Evolutionary conservation across 305 asterid species (phyloP).

Genomic region (Fraxinus paxiana): DNA sequence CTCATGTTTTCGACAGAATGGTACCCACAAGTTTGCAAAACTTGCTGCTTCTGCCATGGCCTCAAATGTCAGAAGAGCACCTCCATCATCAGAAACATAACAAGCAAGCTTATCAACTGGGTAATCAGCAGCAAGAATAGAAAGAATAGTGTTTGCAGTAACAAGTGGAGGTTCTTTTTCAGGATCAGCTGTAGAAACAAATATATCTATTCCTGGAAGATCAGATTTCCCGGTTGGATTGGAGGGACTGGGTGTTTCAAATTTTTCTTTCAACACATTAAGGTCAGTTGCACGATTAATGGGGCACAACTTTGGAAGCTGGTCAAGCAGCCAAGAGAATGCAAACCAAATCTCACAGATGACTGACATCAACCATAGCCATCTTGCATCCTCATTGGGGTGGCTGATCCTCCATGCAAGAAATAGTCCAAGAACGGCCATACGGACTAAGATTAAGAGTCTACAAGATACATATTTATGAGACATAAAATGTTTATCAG

Average conservation of each 20-base stretch:
- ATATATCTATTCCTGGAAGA: not conserved
- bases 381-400: conserved; percentile 30
- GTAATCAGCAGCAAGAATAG: conserved; percentile 24
- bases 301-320: not conserved
- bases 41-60: conserved; percentile 37
- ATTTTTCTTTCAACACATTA: not conserved
- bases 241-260: not conserved
- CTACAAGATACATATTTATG: conserved; percentile 7
- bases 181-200: not conserved
- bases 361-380: conserved; percentile 32
- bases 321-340: not conserved
- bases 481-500: conserved; percentile 12
- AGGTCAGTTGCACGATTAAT: not conserved
- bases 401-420: conserved; percentile 26
- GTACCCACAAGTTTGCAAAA: conserved; percentile 28
- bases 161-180: not conserved
- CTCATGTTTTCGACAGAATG: conserved; percentile 30
- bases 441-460: conserved; percentile 28
- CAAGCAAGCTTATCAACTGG: conserved; percentile 33
- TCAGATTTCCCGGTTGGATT: not conserved
- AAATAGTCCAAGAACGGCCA: conserved; percentile 26
- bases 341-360: not conserved
- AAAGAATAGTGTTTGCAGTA: not conserved
- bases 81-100: conserved; percentile 32
- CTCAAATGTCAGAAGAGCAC: conserved; percentile 32